phyloP scores from a whole-genome alignment of 129 eudicot species.

The Flaveria bidentis region DNA sequence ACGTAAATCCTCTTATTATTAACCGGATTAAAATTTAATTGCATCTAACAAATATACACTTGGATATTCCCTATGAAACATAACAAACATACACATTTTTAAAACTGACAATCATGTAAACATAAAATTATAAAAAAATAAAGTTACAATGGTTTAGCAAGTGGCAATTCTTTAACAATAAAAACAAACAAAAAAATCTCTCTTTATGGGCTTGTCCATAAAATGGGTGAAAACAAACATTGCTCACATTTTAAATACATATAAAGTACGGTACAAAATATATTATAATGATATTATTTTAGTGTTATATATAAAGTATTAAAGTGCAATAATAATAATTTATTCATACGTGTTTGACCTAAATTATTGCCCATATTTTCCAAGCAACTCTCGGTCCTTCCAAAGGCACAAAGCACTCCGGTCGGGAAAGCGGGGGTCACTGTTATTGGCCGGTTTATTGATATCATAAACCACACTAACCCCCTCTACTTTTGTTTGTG shows the following conservation, averaged over 20 bases:
- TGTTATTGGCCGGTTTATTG: slow-evolving; percentile 33
- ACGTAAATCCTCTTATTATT: no score
- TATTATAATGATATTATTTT: neutral
- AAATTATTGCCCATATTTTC: slow-evolving; percentile 15
- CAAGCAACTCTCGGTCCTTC: slow-evolving; percentile 37
- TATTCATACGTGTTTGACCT: slow-evolving; percentile 16
- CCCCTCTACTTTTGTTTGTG: slow-evolving; percentile 8
- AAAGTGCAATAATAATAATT: neutral
- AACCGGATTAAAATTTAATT: no score
- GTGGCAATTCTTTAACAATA: no score
- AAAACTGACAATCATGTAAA: no score
- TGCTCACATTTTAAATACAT: neutral
- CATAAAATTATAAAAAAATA: no score
- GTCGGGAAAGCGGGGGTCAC: slow-evolving; percentile 48
- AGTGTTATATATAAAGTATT: neutral
- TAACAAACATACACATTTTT: no score
- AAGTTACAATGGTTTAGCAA: no score
- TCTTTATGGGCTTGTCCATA: neutral
- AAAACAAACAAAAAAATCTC: no score
- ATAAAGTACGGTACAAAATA: neutral
- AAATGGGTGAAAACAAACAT: neutral
- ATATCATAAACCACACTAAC: neutral
- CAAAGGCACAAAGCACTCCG: slow-evolving; percentile 43
- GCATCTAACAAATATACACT: no score
- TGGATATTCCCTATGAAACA: no score